Conservation (phyloP, 495 filamentous ascomycete species). For the Podospora pseudopauciseta region DNA sequence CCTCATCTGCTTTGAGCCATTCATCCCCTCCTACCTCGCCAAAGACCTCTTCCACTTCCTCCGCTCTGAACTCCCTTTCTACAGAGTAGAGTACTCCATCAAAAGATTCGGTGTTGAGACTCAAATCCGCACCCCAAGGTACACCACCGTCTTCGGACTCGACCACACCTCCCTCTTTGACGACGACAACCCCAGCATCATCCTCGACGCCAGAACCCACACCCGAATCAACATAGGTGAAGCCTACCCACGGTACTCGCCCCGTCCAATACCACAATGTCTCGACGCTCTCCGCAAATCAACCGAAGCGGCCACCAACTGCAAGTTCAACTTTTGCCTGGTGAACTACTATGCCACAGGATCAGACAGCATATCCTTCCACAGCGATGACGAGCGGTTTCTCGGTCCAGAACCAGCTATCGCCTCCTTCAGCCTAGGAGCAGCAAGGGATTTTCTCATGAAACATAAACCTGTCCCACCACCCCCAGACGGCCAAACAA, state of each 20-base stretch:
- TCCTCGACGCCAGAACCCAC: conserved; percentile 47
- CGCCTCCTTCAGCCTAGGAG: conserved; percentile 65
- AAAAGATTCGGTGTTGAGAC: conserved; percentile 56
- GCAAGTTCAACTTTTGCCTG: conserved; percentile 67
- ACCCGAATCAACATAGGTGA: conserved; percentile 28
- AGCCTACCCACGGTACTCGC: conserved; percentile 52
- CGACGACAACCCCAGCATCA: conserved; percentile 26
- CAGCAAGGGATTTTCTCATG: conserved; percentile 63
- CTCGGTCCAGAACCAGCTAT: conserved; percentile 64
- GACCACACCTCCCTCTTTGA: conserved; percentile 56
- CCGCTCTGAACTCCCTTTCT: conserved; percentile 61
- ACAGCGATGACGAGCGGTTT: conserved; percentile 73
- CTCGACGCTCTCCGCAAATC: conserved; percentile 53
- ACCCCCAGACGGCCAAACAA: conserved; percentile 17
- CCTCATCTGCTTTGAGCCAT: conserved; percentile 65
- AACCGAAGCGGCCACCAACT: conserved; percentile 57
- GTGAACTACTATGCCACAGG: conserved; percentile 75
- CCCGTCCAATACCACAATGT: conserved; percentile 65
- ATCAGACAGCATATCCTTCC: conserved; percentile 67
- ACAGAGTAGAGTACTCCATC: conserved; percentile 67
- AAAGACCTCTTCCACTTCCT: conserved; percentile 63
- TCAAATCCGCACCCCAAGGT: conserved; percentile 22
- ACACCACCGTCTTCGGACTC: conserved; percentile 70
- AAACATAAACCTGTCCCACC: conserved; percentile 58
- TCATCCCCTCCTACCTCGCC: conserved; percentile 49